Percentiles rank a stretch among this genome's conserved stretches.
Evolutionary conservation across 495 filamentous ascomycete species (phyloP).

Genomic region (Daldinia vernicosa): DNA sequence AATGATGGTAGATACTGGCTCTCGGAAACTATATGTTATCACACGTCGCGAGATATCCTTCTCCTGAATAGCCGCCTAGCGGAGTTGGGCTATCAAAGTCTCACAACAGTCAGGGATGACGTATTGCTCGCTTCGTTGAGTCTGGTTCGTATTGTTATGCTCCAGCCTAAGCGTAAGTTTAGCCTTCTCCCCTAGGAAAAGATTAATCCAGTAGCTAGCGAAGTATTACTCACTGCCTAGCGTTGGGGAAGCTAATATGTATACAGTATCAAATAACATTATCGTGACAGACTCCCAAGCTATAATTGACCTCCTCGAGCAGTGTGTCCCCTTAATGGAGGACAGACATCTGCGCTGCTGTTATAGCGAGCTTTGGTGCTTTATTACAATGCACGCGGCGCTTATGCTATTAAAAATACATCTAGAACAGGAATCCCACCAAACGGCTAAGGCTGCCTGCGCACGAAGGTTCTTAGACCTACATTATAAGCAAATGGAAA

Average conservation of each 20-base stretch:
- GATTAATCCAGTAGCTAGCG: not conserved
- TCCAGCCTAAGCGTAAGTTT: conserved; percentile 49
- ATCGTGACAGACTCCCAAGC: conserved; percentile 56
- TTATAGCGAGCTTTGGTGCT: conserved; percentile 58
- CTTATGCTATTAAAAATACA: conserved; percentile 54
- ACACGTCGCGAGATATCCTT: conserved; percentile 57
- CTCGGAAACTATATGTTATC: conserved; percentile 58
- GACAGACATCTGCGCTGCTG: conserved; percentile 56
- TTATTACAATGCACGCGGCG: conserved; percentile 56
- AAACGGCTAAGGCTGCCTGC: conserved; percentile 51
- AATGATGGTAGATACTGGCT: conserved; percentile 55
- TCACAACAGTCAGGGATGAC: conserved; percentile 54
- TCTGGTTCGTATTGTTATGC: conserved; percentile 54
- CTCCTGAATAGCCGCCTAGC: conserved; percentile 52
- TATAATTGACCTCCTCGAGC: conserved; percentile 54
- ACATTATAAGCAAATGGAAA: conserved; percentile 47
- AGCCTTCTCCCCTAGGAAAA: not conserved
- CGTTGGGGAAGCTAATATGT: conserved; percentile 4
- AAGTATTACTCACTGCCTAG: not conserved
- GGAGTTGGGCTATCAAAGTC: conserved; percentile 52
- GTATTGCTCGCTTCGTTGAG: conserved; percentile 53
- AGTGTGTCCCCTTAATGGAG: conserved; percentile 56
- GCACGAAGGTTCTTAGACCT: conserved; percentile 52
- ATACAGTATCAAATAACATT: conserved; percentile 50
- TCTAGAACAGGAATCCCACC: conserved; percentile 49